Evolutionary conservation across 805 yeast genomes (phyloP).

Genomic region (Pichia phayaonensis): DNA sequence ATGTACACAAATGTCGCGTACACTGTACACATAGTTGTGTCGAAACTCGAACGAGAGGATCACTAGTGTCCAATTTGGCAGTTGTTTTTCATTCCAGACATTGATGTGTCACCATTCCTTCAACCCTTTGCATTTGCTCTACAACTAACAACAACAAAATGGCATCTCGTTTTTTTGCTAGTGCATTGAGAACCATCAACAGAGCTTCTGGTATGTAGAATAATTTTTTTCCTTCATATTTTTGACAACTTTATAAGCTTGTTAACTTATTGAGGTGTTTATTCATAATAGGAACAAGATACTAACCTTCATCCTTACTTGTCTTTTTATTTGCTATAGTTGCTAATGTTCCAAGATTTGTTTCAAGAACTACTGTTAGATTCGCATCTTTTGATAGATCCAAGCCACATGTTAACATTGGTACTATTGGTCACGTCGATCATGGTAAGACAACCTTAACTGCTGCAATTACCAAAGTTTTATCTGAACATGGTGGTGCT

Average conservation of each 20-base stretch:
- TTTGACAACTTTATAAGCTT: neutral
- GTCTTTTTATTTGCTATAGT: neutral
- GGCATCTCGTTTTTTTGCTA: slow-evolving; percentile 27
- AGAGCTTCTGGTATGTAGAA: slow-evolving; percentile 19
- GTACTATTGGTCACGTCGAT: slow-evolving; percentile 98
- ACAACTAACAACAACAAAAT: slow-evolving; percentile 11
- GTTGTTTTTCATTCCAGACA: neutral
- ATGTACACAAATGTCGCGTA: neutral
- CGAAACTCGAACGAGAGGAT: neutral
- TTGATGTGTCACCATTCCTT: neutral
- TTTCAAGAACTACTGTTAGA: slow-evolving; percentile 23
- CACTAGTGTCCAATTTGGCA: neutral
- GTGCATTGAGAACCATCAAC: slow-evolving; percentile 23
- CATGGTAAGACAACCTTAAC: slow-evolving; percentile 98
- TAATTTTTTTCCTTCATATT: neutral
- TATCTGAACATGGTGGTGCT: slow-evolving; percentile 86
- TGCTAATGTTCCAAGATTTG: slow-evolving; percentile 14
- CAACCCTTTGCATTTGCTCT: neutral
- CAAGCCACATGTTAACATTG: slow-evolving; percentile 89
- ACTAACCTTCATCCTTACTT: neutral
- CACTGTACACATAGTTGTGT: neutral
- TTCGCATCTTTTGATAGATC: slow-evolving; percentile 82
- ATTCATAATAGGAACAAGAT: neutral
- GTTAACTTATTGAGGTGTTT: neutral
- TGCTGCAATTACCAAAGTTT: slow-evolving; percentile 96